Percentiles rank a stretch among this genome's conserved stretches.
Conservation (phyloP, 495 filamentous ascomycete species). For the Hypoxylon fuscum region DNA sequence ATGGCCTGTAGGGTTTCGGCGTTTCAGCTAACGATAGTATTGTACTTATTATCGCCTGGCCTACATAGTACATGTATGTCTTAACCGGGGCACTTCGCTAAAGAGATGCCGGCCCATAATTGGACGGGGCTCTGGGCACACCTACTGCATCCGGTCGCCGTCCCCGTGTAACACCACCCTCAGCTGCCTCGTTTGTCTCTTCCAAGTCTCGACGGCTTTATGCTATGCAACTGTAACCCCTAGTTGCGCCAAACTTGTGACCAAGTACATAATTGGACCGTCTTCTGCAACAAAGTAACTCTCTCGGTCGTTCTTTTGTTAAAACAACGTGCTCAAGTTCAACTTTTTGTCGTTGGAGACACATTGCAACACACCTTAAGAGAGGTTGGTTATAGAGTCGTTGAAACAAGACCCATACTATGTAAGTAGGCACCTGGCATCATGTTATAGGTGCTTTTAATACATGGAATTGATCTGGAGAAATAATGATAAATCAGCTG, state of each 20-base stretch:
- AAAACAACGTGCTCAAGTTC: neutral
- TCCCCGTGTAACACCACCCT: constrained; percentile 29
- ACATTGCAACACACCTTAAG: constrained; percentile 18
- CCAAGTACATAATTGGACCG: constrained; percentile 18
- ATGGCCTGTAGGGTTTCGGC: constrained; percentile 13
- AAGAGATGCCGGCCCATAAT: constrained; percentile 12
- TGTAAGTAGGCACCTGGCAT: neutral
- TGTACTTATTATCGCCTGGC: neutral
- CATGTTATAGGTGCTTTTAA: neutral
- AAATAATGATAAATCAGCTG: no score
- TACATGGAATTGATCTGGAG: neutral
- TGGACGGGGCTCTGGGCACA: constrained; percentile 8
- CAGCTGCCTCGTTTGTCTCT: constrained; percentile 4
- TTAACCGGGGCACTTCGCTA: neutral
- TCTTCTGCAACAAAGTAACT: neutral
- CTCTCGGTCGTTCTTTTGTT: constrained; percentile 15
- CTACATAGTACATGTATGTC: neutral
- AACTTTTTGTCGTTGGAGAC: constrained; percentile 1
- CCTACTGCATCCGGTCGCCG: constrained; percentile 15
- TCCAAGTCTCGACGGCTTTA: constrained; percentile 28
- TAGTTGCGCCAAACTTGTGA: constrained; percentile 1
- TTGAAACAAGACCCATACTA: constrained; percentile 2
- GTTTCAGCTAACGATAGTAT: constrained; percentile 22
- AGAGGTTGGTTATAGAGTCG: neutral
- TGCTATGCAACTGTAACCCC: constrained; percentile 25